These are phyloP conservation scores for Sanghuangporus sanghuang DNA, from an alignment of 1,284 basidiomycete species.

Conservation along the genomic window DNA sequence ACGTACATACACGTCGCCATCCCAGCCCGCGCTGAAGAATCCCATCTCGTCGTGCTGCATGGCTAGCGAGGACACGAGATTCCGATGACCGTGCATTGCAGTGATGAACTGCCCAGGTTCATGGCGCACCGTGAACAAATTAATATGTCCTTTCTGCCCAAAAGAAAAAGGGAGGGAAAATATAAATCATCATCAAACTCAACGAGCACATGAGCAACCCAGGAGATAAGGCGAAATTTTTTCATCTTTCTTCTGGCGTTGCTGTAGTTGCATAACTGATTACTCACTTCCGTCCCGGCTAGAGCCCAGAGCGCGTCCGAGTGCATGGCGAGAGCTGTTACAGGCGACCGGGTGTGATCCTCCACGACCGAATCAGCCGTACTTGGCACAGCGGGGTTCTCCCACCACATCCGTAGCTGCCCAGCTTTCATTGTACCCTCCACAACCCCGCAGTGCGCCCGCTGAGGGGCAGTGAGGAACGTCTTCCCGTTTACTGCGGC, in stretches of 20 bases:
- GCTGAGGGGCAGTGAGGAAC: slow-evolving; percentile 85
- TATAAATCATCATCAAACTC: slow-evolving; percentile 1
- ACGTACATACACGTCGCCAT: slow-evolving; percentile 83
- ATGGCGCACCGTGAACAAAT: slow-evolving; percentile 90
- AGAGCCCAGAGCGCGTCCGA: slow-evolving; percentile 88
- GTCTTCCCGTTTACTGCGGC: slow-evolving; percentile 83
- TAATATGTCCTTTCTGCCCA: slow-evolving; percentile 74
- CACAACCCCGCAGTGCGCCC: slow-evolving; percentile 84
- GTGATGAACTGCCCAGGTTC: slow-evolving; percentile 81
- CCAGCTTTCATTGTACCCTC: slow-evolving; percentile 91
- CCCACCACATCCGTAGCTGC: slow-evolving; percentile 89
- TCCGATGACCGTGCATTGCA: slow-evolving; percentile 68
- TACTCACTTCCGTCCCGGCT: slow-evolving; percentile 75
- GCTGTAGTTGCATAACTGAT: slow-evolving; percentile 14
- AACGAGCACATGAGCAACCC: not conserved
- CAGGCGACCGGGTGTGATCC: slow-evolving; percentile 57
- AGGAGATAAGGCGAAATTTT: not conserved
- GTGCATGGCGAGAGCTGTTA: slow-evolving; percentile 86
- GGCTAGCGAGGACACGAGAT: slow-evolving; percentile 82
- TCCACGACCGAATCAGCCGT: slow-evolving; percentile 33
- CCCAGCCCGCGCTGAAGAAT: slow-evolving; percentile 93
- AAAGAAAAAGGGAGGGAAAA: not conserved
- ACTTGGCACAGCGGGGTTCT: slow-evolving; percentile 47
- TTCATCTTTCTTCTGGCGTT: slow-evolving; percentile 11
- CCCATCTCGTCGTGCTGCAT: slow-evolving; percentile 79